Evolutionary conservation across 129 eudicot genomes (phyloP).

Genomic region (Flaveria brownii): DNA sequence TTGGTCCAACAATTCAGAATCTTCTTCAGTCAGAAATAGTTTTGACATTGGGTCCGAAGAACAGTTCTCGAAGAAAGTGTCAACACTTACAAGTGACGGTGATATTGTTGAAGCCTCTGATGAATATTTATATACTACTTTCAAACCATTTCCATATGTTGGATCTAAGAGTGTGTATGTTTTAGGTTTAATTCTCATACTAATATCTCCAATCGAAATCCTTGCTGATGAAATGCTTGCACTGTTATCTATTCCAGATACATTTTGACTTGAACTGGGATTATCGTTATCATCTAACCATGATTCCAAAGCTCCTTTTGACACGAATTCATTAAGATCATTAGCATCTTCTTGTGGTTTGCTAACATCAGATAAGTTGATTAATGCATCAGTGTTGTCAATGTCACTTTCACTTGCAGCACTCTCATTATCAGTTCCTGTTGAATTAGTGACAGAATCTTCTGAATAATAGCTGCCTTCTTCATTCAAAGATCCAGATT

Average conservation of each 20-base stretch:
- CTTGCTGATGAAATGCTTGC: conserved; percentile 60
- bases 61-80: conserved; percentile 62
- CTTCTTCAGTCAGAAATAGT: conserved; percentile 54
- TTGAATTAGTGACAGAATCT: conserved; percentile 52
- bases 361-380: conserved; percentile 68
- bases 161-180: conserved; percentile 64
- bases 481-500: conserved; percentile 63
- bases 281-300: conserved; percentile 86
- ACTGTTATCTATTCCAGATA: conserved; percentile 37
- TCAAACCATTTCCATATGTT: conserved; percentile 77
- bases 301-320: conserved; percentile 82
- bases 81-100: conserved; percentile 55
- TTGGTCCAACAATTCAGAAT: conserved; percentile 54
- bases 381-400: conserved; percentile 47
- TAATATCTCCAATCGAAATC: conserved; percentile 73
- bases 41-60: conserved; percentile 57
- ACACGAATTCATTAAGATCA: conserved; percentile 54
- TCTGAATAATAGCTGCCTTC: conserved; percentile 64
- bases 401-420: conserved; percentile 42
- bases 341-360: conserved; percentile 37
- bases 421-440: conserved; percentile 40
- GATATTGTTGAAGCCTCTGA: conserved; percentile 65
- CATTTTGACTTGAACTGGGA: conserved; percentile 47
- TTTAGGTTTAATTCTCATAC: conserved; percentile 61
- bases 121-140: conserved; percentile 59